Conservation (phyloP, 2,329 filamentous ascomycete species). For the Septoria petroselini region DNA sequence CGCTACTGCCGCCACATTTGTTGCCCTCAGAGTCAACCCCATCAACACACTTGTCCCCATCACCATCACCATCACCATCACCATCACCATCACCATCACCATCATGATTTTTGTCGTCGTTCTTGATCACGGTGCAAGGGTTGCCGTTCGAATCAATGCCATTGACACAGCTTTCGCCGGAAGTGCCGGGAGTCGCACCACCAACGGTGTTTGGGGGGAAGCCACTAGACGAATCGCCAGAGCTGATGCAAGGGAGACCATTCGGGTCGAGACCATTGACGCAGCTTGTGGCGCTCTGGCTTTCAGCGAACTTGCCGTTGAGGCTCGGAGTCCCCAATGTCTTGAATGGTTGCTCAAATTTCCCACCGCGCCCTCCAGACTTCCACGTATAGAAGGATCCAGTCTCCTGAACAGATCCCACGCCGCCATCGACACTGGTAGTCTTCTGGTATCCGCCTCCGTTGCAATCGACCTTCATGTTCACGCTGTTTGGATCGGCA, state of each 20-base stretch:
- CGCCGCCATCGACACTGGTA: not conserved
- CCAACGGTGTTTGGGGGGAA: too few species aligned
- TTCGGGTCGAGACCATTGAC: not conserved
- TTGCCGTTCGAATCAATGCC: not conserved
- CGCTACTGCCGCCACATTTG: not conserved
- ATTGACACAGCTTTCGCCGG: not conserved
- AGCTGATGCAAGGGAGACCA: not conserved
- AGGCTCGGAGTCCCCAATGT: not conserved
- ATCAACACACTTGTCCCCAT: not conserved
- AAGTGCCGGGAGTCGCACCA: too few species aligned
- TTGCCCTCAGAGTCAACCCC: not conserved
- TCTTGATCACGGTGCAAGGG: too few species aligned
- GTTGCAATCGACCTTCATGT: not conserved
- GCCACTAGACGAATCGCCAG: not conserved
- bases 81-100: not conserved
- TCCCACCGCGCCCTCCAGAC: not conserved
- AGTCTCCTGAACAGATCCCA: not conserved
- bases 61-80: not conserved
- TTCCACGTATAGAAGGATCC: slow-evolving; percentile 1
- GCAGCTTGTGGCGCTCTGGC: not conserved
- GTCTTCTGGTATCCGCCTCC: slow-evolving; percentile 7
- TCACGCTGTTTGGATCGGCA: slow-evolving; percentile 5
- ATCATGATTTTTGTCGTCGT: not conserved
- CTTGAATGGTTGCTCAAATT: not conserved
- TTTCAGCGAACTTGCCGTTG: not conserved